phyloP scores from a whole-genome alignment of 108 stramenopile genomes.

The Fistulifera pelliculosa region DNA sequence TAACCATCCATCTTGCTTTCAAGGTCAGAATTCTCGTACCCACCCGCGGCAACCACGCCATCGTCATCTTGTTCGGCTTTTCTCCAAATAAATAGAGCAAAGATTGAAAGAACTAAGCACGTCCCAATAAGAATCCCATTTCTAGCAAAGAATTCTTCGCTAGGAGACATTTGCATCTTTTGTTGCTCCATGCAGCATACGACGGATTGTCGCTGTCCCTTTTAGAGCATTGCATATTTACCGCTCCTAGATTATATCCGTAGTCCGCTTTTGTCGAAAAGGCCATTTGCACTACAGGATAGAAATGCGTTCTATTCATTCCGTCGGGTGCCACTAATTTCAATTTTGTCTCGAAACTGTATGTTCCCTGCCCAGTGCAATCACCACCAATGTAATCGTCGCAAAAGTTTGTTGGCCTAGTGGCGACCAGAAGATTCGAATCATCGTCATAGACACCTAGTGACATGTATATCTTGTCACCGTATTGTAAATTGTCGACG shows the following conservation, averaged over 20 bases:
- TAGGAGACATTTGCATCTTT: background rate
- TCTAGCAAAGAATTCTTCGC: background rate
- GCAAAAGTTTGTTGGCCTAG: slow-evolving; percentile 10
- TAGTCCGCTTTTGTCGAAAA: slow-evolving; percentile 11
- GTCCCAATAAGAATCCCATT: background rate
- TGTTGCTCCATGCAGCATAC: background rate
- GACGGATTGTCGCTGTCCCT: background rate
- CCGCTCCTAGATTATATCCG: slow-evolving; percentile 19
- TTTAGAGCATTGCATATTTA: slow-evolving; percentile 13
- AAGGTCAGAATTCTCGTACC: too few relatives aligned
- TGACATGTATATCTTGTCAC: slow-evolving; percentile 7
- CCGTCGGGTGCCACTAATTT: background rate
- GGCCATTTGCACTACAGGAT: slow-evolving; percentile 9
- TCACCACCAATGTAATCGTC: slow-evolving; percentile 4
- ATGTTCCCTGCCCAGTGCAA: slow-evolving; percentile 15
- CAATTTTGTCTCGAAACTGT: slow-evolving; percentile 10
- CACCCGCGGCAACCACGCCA: too few relatives aligned
- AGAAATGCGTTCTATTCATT: slow-evolving; percentile 7
- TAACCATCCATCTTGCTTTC: too few relatives aligned
- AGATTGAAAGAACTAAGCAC: background rate
- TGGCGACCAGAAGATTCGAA: slow-evolving; percentile 2
- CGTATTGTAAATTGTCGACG: slow-evolving; percentile 2
- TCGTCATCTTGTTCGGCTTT: background rate
- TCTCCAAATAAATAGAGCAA: background rate
- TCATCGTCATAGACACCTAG: slow-evolving; percentile 9